Evolutionary conservation across 352 stramenopile species (phyloP), one percentile per base, ranked within the genome.

Genomic region (Pythium apleroticum): DNA sequence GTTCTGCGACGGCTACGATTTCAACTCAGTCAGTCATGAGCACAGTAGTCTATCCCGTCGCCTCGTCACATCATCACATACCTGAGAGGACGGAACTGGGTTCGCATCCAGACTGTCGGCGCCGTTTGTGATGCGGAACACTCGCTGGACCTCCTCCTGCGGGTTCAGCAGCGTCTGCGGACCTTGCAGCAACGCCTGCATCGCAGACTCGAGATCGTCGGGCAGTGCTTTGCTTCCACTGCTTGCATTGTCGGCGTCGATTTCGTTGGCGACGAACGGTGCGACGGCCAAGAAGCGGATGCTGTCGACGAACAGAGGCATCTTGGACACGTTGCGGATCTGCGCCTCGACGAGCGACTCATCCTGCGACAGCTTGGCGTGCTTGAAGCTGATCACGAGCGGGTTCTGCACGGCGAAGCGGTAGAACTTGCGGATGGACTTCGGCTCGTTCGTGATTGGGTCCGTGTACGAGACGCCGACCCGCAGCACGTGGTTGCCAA

Each of bases 361-460:
- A 3, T 83, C 68, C 17, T 74, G 52, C 24, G 74, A 65, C n/a
- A 74, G 63, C 27, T 61, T 63, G 77, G 69, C 67, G 48, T 96
- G 85, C 65, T 96, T 92, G 60, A 94, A 96, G 35, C 74, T 88
- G 52, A 96, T 91, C 19, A 89, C 81, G 35, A 97, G 65, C 35
- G 90, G 90, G 63, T 97, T 96, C 37, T 97, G 86, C 50, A 97
- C 90, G 0, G 79, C 86, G 52, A 97, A 97, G 0, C 89, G 84
- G 63, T 97, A 97, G 57, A 97, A 97, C 71, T 97, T 97, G 39
- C 89, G 89, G 30, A 97, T 69, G 22, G 86, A 95, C 65, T 95
- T 95, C 58, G 72, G 78, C 60, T 96, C 87, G 14, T 80, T 81
- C 22, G 88, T 90, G 31, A 89, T 48, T 4, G 85, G 85, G 35